A percentile compares a stretch with the other conserved stretches of the same genome.
These are phyloP conservation scores for Dictyostelium firmibasis DNA, from an alignment of 78 protist genomes.

Conservation along the genomic window DNA sequence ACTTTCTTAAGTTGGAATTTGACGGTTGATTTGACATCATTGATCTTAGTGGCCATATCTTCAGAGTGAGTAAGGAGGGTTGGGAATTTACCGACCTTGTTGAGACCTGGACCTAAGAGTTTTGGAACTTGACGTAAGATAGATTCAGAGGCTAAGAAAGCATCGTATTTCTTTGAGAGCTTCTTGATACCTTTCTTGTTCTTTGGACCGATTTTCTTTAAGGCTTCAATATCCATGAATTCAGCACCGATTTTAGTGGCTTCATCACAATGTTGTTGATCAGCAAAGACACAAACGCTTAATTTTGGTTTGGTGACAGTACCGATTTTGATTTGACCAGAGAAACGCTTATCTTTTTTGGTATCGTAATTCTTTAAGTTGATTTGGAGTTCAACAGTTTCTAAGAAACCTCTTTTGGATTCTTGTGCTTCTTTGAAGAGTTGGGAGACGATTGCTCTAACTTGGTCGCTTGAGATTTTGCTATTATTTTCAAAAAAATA, in stretches of 20 bases:
- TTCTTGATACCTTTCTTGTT: constrained; percentile 99
- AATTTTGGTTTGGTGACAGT: constrained; percentile 86
- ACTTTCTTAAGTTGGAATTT: constrained; percentile 99
- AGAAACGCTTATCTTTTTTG: constrained; percentile 99
- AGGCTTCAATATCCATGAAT: constrained; percentile 94
- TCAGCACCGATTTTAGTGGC: constrained; percentile 93
- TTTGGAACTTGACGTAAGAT: constrained; percentile 97
- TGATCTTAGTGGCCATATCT: constrained; percentile 91
- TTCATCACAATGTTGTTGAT: constrained; percentile 94
- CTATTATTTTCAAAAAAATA: constrained; percentile 6
- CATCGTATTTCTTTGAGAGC: constrained; percentile 96
- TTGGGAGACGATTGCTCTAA: constrained; percentile 17
- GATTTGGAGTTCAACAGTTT: constrained; percentile 99
- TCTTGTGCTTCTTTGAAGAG: constrained; percentile 31
- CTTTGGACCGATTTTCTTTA: constrained; percentile 98
- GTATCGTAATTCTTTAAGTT: constrained; percentile 99
- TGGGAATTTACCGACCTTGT: constrained; percentile 99
- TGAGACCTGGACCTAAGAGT: constrained; percentile 98
- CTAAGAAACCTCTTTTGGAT: constrained; percentile 88
- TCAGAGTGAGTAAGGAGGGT: constrained; percentile 92
- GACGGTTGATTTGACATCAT: constrained; percentile 96
- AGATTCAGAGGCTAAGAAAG: constrained; percentile 99
- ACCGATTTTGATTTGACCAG: constrained; percentile 92
- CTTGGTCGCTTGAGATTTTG: constrained; percentile 78
- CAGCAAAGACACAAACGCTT: constrained; percentile 96